These are phyloP conservation scores for Jatropha multifida DNA, from an alignment of 441 rosid genomes.

Conservation along the genomic window DNA sequence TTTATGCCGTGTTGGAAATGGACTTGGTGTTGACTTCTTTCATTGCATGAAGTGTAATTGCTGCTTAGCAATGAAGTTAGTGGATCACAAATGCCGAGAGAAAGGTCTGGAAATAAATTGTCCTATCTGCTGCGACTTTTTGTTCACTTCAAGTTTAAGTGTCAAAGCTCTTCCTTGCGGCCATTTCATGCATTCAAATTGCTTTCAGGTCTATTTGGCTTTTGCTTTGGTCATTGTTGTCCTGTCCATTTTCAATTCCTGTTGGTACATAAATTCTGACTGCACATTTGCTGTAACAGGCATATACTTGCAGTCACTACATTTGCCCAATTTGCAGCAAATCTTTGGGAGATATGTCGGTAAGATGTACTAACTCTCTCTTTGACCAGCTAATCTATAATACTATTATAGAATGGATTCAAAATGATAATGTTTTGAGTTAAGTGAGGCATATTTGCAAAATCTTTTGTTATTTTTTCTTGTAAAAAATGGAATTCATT, in stretches of 20 bases:
- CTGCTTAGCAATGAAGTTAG: constrained; percentile 62
- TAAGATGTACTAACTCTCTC: constrained; percentile 31
- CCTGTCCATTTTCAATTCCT: constrained; percentile 3
- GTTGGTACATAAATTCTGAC: constrained; percentile 12
- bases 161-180: constrained; percentile 81
- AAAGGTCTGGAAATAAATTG: constrained; percentile 77
- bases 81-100: constrained; percentile 71
- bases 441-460: not conserved
- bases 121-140: constrained; percentile 71
- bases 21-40: constrained; percentile 72
- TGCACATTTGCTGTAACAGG: constrained; percentile 38
- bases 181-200: constrained; percentile 81
- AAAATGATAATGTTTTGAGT: not conserved
- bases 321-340: constrained; percentile 80
- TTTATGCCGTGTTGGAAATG: constrained; percentile 73
- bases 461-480: not conserved
- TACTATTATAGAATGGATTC: constrained; percentile 6
- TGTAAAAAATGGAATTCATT: not conserved
- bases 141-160: constrained; percentile 69
- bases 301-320: constrained; percentile 79
- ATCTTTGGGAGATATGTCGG: constrained; percentile 85
- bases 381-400: not conserved
- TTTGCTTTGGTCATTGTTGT: constrained; percentile 2
- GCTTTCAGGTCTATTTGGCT: constrained; percentile 62
- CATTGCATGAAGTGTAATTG: constrained; percentile 88